Conservation (phyloP, 345 rosid genomes). For the Pistacia vera region DNA sequence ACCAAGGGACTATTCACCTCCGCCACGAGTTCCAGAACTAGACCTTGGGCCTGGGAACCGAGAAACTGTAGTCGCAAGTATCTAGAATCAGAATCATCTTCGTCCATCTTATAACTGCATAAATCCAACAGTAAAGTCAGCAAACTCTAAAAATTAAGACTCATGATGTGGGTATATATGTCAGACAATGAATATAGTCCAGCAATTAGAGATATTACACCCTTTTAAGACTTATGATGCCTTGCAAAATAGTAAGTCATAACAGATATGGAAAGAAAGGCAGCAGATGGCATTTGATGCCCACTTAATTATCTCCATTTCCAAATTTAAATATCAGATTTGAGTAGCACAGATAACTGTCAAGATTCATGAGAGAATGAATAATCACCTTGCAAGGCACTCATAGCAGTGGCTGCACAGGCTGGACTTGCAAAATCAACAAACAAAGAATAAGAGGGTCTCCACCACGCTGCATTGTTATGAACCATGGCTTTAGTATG, state of each 20-base stretch:
- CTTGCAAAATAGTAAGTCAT: not conserved
- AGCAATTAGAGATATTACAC: not conserved
- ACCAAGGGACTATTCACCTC: constrained; percentile 45
- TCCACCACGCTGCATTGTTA: constrained; percentile 70
- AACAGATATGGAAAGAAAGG: too few relatives aligned
- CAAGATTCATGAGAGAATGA: not conserved
- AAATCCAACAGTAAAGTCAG: constrained; percentile 19
- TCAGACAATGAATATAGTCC: not conserved
- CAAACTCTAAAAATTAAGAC: constrained; percentile 4
- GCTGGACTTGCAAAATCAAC: constrained; percentile 85
- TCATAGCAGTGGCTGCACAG: constrained; percentile 90
- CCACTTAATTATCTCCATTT: not conserved
- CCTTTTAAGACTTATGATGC: not conserved
- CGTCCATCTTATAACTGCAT: constrained; percentile 75
- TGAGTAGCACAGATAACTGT: not conserved
- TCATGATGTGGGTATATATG: not conserved
- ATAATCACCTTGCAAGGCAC: constrained; percentile 84
- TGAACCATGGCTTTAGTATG: constrained; percentile 9
- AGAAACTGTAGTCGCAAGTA: constrained; percentile 73
- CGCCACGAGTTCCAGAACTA: constrained; percentile 55
- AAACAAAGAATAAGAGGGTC: constrained; percentile 83
- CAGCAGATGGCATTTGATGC: too few relatives aligned
- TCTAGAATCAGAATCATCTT: constrained; percentile 64
- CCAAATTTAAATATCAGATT: not conserved
- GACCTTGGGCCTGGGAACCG: constrained; percentile 74